Base-by-base conservation (phyloP, 371 early-diverging fungal species). In the Syncephalis fuscata region DNA sequence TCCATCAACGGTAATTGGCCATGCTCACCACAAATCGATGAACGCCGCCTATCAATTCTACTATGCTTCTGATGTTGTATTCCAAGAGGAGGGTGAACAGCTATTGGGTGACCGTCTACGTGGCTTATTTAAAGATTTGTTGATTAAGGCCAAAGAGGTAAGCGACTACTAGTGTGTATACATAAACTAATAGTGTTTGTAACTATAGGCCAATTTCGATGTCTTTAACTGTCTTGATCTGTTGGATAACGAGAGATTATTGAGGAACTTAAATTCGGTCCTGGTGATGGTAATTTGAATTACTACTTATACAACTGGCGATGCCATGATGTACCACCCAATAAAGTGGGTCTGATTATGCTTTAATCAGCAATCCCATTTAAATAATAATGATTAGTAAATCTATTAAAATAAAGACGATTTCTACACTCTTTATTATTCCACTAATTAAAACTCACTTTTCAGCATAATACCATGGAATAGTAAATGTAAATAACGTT, bases 291-390 rank as follows among this genome's bases (percentile, higher is more conserved):
- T 3, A 65, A 69, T 52, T 67, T 97, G 49, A 82, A 93, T 63
- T 97, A 83, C 59, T 97, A 97, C 59, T 60, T 95, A 54, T 97
- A 87, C 69, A 97, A 97, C 68, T 97, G 88, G 78, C 67, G 72
- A 52, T 82, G 85, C 46, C 74, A 74, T 48, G 70, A 70, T 27
- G 59, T 92, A 16, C 61, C 62, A 16, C 57, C 68, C 24, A 58
- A 68, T 27, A 77, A 92, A 60, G 65, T 92, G 46, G 93, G 88
- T 27, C 60, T 93, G 52, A 88, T 93, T 27, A 86, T 86, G 87
- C 64, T 86, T 46, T 85, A 73, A 58, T 44, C 4, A 26, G 8
- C 39, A 9, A 10, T n/a, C n/a, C n/a, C n/a, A n/a, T n/a, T n/a
- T n/a, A n/a, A n/a, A n/a, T n/a, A n/a, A n/a, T n/a, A n/a, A n/a